Evolutionary conservation across 306 rosid species (phyloP), one percentile per base, ranked within the genome.

Genomic region (Vigna hirtella): DNA sequence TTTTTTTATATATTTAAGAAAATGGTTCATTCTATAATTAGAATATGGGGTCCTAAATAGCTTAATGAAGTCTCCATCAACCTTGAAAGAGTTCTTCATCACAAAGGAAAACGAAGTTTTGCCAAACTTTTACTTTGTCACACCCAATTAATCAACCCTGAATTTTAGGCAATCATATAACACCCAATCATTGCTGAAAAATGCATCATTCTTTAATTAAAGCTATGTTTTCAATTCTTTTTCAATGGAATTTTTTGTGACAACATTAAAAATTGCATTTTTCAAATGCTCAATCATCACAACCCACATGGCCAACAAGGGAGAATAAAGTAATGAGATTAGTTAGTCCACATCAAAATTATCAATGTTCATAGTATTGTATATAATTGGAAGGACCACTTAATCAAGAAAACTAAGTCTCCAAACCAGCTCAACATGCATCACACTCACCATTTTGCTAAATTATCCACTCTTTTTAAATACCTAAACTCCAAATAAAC

Each of bases 291-390:
- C 66, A 72, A 53, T 72, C 66, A 81, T 81, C 28, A 66, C 50
- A 12, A 58, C 22, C 30, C 80, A 73, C 73, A 83, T 78, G 86
- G 73, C 36, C 40, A 58, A 42, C 80, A 58, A 0, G 24, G 50
- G 48, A 14, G 65, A 74, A 63, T 67, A 56, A 58, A 47, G 17
- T 34, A 67, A 51, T 42, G 61, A 13, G 18, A 52, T 62, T 67
- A 55, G 55, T 55, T 80, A 48, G 53, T 56, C 30, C 18, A 74
- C 47, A 66, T 68, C 13, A 61, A 55, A 62, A 9, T 64, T 49
- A 75, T 75, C 53, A 18, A 16, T 22, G 48, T 45, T 42, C 42
- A 52, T n/a, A 68, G 9, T 22, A 40, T 51, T 26, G 10, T 6
- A 62, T 6, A 75, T 18, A 38, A 47, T 66, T 67, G 65, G 72